Base-by-base conservation (phyloP, 1,284 basidiomycete species). In the Rhodotorula sp. region DNA sequence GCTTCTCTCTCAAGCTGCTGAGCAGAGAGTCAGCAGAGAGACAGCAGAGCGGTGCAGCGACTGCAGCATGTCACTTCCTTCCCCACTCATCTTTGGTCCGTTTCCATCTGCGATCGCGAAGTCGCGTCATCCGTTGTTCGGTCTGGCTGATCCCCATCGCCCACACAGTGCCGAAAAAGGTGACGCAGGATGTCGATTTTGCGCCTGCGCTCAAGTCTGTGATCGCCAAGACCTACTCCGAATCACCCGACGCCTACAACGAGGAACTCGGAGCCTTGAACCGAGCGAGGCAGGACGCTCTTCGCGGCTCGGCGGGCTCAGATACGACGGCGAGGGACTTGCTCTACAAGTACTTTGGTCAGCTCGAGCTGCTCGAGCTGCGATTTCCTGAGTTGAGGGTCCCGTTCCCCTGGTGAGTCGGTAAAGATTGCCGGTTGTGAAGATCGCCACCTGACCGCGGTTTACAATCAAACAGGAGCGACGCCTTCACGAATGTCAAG, bases 311-410 rank as follows among this genome's bases (percentile, higher is more conserved):
- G n/a, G 94, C 95, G 28, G 95, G 95, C 1, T 97, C 93, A 79
- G 94, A 97, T 80, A 85, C 88, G 63, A 97, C 80, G 87, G 94
- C 89, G 28, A 86, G 95, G 58, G 97, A 99, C 82, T 85, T 99
- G 34, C 85, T 99, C 60, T 98, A 95, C 88, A 98, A 97, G 82
- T 99, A 99, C 85, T 99, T 99, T 84, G 95, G 97, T 57, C 95
- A 99, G 82, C 89, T 99, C 50, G 97, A 99, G 80, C 87, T 99
- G 45, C 88, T 99, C 52, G 97, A 99, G 80, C 86, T 99, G 63
- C 89, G 97, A 45, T 99, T 99, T 82, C 89, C 95, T 12, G 97
- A 99, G 81, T 91, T 99, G 72, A 87, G 93, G 78, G 93, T 97
- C 78, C 90, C 92, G 69, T 99, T 99, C 79, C 89, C 92, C 0